Evolutionary conservation across 768 basidiomycete genomes (phyloP).

Genomic region (Cystoderma amianthinum): DNA sequence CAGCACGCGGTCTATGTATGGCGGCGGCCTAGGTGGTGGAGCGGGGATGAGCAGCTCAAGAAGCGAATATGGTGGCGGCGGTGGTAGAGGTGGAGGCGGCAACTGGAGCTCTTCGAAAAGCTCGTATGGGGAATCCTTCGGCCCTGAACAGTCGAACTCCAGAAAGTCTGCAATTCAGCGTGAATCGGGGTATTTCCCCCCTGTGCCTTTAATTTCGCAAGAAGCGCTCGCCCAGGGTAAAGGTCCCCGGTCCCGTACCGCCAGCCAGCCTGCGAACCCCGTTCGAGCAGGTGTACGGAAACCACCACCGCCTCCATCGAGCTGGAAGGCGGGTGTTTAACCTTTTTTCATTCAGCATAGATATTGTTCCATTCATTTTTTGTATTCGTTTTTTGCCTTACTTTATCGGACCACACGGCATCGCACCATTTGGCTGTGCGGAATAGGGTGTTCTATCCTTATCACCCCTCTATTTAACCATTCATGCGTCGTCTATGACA

Average conservation of each 20-base stretch:
- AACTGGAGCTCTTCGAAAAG: slow-evolving; percentile 57
- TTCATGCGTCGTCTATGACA: neutral
- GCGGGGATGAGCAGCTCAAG: slow-evolving; percentile 41
- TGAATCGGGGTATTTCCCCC: slow-evolving; percentile 34
- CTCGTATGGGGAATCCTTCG: slow-evolving; percentile 65
- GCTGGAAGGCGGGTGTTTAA: slow-evolving; percentile 44
- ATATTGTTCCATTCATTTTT: neutral
- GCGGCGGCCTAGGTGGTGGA: slow-evolving; percentile 14
- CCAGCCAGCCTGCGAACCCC: slow-evolving; percentile 38
- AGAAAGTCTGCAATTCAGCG: slow-evolving; percentile 14
- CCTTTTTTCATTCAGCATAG: neutral
- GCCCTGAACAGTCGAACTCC: slow-evolving; percentile 23
- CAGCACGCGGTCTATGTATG: slow-evolving; percentile 49
- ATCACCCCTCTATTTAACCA: neutral
- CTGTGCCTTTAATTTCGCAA: slow-evolving; percentile 30
- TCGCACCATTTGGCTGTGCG: too few relatives aligned
- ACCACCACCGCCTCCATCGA: slow-evolving; percentile 50
- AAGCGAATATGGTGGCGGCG: slow-evolving; percentile 58
- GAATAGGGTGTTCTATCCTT: neutral
- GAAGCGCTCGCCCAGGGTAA: slow-evolving; percentile 9
- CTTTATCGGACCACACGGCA: neutral
- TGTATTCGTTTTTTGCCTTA: neutral
- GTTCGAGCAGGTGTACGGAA: slow-evolving; percentile 13
- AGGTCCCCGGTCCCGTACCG: slow-evolving; percentile 25
- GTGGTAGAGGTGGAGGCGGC: slow-evolving; percentile 26